Evolutionary conservation across 2,329 filamentous ascomycete genomes (phyloP), one percentile per base, ranked within the genome.

Genomic region (Ceratocystiopsis minuta): DNA sequence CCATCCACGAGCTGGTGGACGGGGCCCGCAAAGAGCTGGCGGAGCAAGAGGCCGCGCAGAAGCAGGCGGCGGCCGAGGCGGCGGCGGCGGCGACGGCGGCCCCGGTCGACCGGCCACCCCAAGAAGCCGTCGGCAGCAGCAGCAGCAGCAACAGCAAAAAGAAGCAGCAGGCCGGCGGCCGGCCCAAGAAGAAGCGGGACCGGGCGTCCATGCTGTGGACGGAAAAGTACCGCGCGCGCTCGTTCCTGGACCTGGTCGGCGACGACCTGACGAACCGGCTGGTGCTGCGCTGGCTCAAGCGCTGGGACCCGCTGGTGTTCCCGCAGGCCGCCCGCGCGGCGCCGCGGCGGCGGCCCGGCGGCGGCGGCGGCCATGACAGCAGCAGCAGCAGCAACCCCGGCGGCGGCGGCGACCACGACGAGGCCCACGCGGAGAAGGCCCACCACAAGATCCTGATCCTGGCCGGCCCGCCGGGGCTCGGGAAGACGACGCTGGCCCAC

Each of bases 401-500:
- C 39, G 33, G 15, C 37, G 17, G 4, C 28, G 36, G 35, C 35
- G 12, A 20, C 17, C 12, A 17, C 35, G 18, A 33, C 38, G 10
- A 35, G 3, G 62, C 61, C 1, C 70, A 78, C 6, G 78, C 82
- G 42, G 83, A 93, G 56, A 81, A 77, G 49, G 69, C 75, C 28
- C 85, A 92, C 55, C 72, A 80, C 46, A 96, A 95, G 57, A 85
- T 98, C 9, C 61, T 98, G 12, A 71, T 98, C 53, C 64, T 98
- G 15, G 87, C 88, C 1, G 92, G 90, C 0, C 86, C 90, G 0
- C 90, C 90, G 0, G 90, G 90, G 2, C 65, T 98, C 12, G 90
- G 90, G 24, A 98, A 98, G 64, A 98, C 90, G 0, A 98, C 90
- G 0, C 60, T 98, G 38, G 90, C 90, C 2, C 90, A 98, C 59